phyloP scores from a whole-genome alignment of 2,329 filamentous ascomycete genomes.

The Penicillium verrucosum region DNA sequence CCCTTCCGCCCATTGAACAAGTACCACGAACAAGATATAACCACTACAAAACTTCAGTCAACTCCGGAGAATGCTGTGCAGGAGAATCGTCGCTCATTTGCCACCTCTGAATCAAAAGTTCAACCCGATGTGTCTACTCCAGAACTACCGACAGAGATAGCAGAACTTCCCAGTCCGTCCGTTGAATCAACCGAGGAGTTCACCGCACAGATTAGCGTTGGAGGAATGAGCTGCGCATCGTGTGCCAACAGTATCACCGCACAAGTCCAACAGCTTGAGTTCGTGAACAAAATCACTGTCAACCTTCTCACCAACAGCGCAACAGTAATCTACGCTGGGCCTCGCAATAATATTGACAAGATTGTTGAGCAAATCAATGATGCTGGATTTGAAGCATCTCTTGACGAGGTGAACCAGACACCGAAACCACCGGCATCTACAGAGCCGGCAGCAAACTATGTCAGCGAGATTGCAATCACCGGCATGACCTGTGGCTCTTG shows the following conservation, averaged over 20 bases:
- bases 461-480: constrained; percentile 50
- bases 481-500: constrained; percentile 61
- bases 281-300: constrained; percentile 58
- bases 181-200: constrained; percentile 16
- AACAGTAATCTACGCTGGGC: constrained; percentile 54
- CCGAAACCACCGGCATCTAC: constrained; percentile 1
- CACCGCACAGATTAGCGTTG: constrained; percentile 50
- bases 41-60: not conserved
- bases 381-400: constrained; percentile 47
- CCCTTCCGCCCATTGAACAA: not conserved
- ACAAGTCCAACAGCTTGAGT: constrained; percentile 56
- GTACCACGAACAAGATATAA: not conserved
- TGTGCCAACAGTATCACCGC: constrained; percentile 63
- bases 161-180: constrained; percentile 3
- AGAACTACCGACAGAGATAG: not conserved
- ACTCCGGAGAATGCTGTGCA: not conserved
- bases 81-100: not conserved
- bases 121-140: not conserved
- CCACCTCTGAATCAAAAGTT: not conserved
- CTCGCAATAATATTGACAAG: constrained; percentile 45
- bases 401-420: constrained; percentile 36
- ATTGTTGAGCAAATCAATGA: constrained; percentile 50
- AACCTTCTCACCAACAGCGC: constrained; percentile 68
- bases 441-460: constrained; percentile 20
- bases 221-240: constrained; percentile 70